phyloP scores from a whole-genome alignment of 1,284 basidiomycete genomes.

The Golubevia sp. region DNA sequence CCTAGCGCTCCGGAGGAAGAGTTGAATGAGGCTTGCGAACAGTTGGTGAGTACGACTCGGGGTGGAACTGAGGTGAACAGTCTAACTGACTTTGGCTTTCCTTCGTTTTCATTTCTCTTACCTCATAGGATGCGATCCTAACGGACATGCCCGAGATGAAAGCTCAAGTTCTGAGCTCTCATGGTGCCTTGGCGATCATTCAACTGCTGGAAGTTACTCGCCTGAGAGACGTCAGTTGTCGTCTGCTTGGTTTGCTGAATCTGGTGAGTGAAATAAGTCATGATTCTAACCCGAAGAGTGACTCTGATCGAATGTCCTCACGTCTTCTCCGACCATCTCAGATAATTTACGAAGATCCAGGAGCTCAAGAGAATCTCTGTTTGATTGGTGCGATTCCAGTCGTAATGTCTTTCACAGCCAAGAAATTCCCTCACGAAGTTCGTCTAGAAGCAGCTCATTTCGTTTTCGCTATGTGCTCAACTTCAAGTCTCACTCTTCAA shows the following conservation, averaged over 20 bases:
- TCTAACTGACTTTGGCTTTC: neutral
- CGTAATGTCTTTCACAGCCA: constrained; percentile 48
- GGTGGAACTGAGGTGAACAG: neutral
- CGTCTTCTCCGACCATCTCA: neutral
- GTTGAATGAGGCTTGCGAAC: constrained; percentile 39
- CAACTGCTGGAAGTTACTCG: constrained; percentile 35
- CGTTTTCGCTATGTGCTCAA: constrained; percentile 48
- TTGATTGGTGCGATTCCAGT: constrained; percentile 50
- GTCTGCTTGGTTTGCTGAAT: constrained; percentile 44
- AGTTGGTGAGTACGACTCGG: constrained; percentile 14
- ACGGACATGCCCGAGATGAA: constrained; percentile 52
- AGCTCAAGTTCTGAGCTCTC: constrained; percentile 36
- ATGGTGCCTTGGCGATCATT: constrained; percentile 44
- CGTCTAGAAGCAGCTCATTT: constrained; percentile 51
- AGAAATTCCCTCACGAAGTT: constrained; percentile 42
- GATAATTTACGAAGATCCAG: constrained; percentile 45
- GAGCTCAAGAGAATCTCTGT: constrained; percentile 48
- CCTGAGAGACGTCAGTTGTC: constrained; percentile 24
- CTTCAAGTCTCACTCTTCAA: constrained; percentile 44
- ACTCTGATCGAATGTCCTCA: no score
- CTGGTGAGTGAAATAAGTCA: constrained; percentile 8
- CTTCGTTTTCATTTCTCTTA: neutral
- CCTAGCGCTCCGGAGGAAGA: constrained; percentile 24
- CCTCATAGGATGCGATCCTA: constrained; percentile 18
- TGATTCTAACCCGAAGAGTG: no score